Evolutionary conservation across 768 basidiomycete species (phyloP).

Genomic region (Ramaria sp.): DNA sequence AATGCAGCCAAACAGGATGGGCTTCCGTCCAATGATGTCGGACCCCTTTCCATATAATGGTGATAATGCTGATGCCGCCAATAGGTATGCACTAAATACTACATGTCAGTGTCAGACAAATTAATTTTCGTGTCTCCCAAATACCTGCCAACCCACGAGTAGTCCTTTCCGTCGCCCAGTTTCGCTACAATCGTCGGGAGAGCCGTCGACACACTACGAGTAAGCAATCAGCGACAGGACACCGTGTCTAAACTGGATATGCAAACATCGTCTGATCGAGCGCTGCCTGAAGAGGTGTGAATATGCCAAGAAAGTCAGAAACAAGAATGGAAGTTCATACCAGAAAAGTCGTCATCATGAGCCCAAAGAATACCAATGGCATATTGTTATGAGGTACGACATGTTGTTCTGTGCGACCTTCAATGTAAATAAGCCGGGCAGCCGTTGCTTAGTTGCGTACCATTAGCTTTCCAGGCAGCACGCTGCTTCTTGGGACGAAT

Average conservation of each 20-base stretch:
- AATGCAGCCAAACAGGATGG: constrained; percentile 57
- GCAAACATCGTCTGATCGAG: constrained; percentile 27
- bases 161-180: constrained; percentile 50
- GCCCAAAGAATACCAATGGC: constrained; percentile 31
- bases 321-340: constrained; percentile 7
- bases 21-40: constrained; percentile 57
- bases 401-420: constrained; percentile 31
- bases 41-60: constrained; percentile 76
- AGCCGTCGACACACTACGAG: constrained; percentile 55
- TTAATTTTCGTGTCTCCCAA: too few species aligned
- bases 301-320: constrained; percentile 39
- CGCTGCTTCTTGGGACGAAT: constrained; percentile 4
- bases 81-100: constrained; percentile 52
- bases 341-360: constrained; percentile 26
- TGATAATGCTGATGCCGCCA: constrained; percentile 53
- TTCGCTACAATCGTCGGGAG: constrained; percentile 61
- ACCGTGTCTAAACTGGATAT: neutral
- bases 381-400: constrained; percentile 45
- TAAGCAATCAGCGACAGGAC: neutral
- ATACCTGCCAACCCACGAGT: constrained; percentile 68
- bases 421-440: neutral
- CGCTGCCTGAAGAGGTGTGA: constrained; percentile 32
- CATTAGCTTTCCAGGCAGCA: constrained; percentile 7
- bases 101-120: neutral
- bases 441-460: neutral